These are phyloP conservation scores for Flaveria linearis DNA, from an alignment of 129 eudicot genomes.

Conservation along the genomic window DNA sequence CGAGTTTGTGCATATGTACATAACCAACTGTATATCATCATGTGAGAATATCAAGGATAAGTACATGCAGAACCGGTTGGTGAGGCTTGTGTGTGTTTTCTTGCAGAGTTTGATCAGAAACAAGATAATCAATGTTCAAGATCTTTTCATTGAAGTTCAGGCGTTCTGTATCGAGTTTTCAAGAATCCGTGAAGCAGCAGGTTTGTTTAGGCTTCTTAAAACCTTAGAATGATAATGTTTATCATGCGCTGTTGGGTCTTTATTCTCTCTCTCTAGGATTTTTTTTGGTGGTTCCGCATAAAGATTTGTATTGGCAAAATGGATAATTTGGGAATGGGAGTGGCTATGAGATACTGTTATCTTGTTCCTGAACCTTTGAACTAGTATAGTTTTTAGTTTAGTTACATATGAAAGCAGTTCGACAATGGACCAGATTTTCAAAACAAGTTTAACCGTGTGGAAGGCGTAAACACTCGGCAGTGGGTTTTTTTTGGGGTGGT, in stretches of 20 bases:
- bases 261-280: neutral
- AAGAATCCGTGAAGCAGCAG: slow-evolving; percentile 90
- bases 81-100: slow-evolving; percentile 88
- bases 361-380: slow-evolving; percentile 13
- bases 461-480: neutral
- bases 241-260: neutral
- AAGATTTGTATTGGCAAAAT: slow-evolving; percentile 26
- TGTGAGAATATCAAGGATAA: slow-evolving; percentile 90
- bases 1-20: slow-evolving; percentile 91
- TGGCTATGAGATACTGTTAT: slow-evolving; percentile 15
- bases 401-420: neutral
- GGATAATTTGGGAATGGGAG: slow-evolving; percentile 29
- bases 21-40: slow-evolving; percentile 87
- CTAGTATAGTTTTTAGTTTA: neutral
- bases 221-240: slow-evolving; percentile 60
- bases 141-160: slow-evolving; percentile 87
- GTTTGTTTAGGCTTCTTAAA: slow-evolving; percentile 80
- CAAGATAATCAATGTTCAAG: slow-evolving; percentile 91
- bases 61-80: slow-evolving; percentile 97
- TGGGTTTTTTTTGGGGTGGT: neutral
- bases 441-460: neutral
- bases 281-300: slow-evolving; percentile 25
- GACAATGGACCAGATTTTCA: neutral
- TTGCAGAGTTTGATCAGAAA: slow-evolving; percentile 86
- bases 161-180: slow-evolving; percentile 98